Conservation (phyloP, 306 rosid species). For the Rosa lucieae region DNA sequence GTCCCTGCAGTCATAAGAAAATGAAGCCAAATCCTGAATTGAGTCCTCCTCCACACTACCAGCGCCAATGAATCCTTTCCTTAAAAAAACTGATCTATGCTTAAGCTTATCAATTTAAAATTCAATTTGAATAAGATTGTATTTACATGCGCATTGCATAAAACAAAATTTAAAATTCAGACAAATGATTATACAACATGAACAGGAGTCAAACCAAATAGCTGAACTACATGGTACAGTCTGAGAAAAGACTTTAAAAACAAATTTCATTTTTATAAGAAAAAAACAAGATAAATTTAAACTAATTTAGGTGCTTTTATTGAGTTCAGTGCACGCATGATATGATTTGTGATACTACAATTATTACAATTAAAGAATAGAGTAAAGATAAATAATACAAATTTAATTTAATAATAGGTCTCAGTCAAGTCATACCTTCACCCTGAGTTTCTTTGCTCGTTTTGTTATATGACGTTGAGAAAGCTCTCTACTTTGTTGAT, state of each 20-base stretch:
- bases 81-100: background rate
- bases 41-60: too few relatives aligned
- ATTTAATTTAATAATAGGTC: background rate
- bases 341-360: background rate
- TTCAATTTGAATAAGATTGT: background rate
- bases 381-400: background rate
- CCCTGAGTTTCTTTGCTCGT: constrained; percentile 77
- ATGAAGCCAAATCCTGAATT: background rate
- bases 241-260: background rate
- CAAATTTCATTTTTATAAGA: background rate
- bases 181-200: background rate
- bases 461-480: constrained; percentile 84
- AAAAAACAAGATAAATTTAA: background rate
- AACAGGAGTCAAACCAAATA: background rate
- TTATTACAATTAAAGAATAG: background rate
- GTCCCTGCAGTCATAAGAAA: background rate
- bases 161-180: background rate
- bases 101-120: background rate
- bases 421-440: constrained; percentile 63
- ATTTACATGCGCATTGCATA: background rate
- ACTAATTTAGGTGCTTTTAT: background rate
- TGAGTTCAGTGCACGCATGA: background rate
- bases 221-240: background rate
- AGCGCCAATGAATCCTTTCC: too few relatives aligned
- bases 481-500: constrained; percentile 96